These are phyloP conservation scores for Macrophomina tecta DNA, from an alignment of 2,329 filamentous ascomycete genomes.

Conservation along the genomic window DNA sequence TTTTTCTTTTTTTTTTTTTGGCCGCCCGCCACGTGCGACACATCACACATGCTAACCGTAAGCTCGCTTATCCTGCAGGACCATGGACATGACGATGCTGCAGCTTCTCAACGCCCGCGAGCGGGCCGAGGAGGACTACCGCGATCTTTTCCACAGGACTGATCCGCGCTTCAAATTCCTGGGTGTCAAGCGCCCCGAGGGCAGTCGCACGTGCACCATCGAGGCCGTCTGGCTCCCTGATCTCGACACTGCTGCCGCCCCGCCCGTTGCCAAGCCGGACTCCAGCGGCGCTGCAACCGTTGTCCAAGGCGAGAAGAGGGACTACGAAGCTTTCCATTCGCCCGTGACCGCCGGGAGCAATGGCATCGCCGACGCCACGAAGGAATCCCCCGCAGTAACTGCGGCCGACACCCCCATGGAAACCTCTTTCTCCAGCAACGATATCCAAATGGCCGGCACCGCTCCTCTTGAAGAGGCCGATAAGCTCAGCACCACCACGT, in stretches of 20 bases:
- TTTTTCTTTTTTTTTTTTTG: no score
- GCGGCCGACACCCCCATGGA: constrained; percentile 20
- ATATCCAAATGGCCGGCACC: not conserved
- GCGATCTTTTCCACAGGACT: constrained; percentile 26
- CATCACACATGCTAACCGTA: not conserved
- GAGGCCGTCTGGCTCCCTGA: constrained; percentile 27
- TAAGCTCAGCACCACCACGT: not conserved
- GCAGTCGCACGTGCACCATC: constrained; percentile 27
- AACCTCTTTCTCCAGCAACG: not conserved
- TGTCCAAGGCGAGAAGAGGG: constrained; percentile 1
- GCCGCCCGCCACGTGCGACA: not conserved
- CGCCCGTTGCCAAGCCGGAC: not conserved
- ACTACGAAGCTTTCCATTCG: constrained; percentile 3
- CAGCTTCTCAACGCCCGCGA: constrained; percentile 27
- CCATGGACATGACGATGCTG: constrained; percentile 31
- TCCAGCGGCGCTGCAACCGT: not conserved
- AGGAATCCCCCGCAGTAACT: not conserved
- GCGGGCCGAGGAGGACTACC: constrained; percentile 28
- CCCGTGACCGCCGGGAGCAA: not conserved
- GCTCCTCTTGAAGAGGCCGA: not conserved
- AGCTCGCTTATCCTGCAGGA: constrained; percentile 14
- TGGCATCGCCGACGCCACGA: not conserved
- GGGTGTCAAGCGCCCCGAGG: constrained; percentile 19
- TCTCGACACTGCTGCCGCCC: not conserved
- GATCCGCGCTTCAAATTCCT: constrained; percentile 30